These are phyloP conservation scores for Rhodotorula sp. DNA, from an alignment of 1,284 basidiomycete genomes.

Conservation along the genomic window DNA sequence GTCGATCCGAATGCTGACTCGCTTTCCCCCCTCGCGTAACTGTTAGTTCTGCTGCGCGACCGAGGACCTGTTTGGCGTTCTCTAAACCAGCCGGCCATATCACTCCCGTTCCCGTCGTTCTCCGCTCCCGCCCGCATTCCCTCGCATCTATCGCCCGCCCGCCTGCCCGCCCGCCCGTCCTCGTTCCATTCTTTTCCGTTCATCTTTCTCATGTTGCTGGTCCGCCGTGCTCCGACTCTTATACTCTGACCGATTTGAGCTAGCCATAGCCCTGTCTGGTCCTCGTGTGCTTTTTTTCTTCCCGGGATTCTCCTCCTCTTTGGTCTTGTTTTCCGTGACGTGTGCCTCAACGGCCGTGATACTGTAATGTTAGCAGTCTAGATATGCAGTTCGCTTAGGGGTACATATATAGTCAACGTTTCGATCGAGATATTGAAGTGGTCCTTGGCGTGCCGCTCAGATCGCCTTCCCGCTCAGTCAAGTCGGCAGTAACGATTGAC, in stretches of 20 bases:
- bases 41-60: conserved; percentile 65
- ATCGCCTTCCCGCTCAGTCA: too few relatives aligned
- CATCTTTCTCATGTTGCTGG: not conserved
- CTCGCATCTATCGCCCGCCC: not conserved
- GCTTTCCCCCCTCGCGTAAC: not conserved
- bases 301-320: not conserved
- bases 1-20: not conserved
- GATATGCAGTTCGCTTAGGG: too few relatives aligned
- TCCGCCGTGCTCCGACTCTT: not conserved
- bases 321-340: not conserved
- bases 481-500: too few relatives aligned
- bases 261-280: too few relatives aligned
- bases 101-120: not conserved
- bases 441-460: too few relatives aligned
- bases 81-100: conserved; percentile 39
- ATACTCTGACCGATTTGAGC: not conserved
- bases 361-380: too few relatives aligned
- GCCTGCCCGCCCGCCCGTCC: not conserved
- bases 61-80: conserved; percentile 51
- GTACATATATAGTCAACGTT: too few relatives aligned
- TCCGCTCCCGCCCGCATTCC: not conserved
- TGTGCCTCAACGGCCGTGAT: conserved; percentile 2
- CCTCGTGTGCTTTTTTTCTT: not conserved
- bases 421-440: too few relatives aligned
- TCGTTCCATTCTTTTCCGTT: not conserved